These are phyloP conservation scores for Lasiodiplodia sp. DNA, from an alignment of 2,329 filamentous ascomycete genomes.

Conservation along the genomic window DNA sequence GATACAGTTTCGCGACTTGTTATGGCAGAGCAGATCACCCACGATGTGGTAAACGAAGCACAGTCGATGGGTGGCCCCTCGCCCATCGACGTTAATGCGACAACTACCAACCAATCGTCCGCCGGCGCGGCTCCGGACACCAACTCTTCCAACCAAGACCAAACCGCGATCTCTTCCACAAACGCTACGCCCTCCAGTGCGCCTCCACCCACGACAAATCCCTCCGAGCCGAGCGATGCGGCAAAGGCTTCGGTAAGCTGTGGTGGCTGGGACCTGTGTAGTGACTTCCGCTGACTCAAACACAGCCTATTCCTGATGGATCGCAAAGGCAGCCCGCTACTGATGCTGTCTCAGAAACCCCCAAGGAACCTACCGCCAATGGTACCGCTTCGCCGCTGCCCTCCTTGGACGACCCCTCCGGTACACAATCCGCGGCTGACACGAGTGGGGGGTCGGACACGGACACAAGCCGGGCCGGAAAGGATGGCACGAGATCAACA, in stretches of 20 bases:
- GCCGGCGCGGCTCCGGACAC: slow-evolving; percentile 55
- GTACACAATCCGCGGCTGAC: slow-evolving; percentile 63
- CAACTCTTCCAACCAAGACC: slow-evolving; percentile 42
- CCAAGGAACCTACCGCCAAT: slow-evolving; percentile 43
- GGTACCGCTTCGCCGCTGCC: slow-evolving; percentile 46
- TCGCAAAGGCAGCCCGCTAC: slow-evolving; percentile 14
- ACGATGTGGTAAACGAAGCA: slow-evolving; percentile 76
- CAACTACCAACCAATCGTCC: slow-evolving; percentile 61
- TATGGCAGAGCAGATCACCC: slow-evolving; percentile 75
- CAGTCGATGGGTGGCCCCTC: slow-evolving; percentile 70
- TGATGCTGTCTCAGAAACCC: slow-evolving; percentile 32
- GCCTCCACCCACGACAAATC: slow-evolving; percentile 31
- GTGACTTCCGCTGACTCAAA: slow-evolving; percentile 14
- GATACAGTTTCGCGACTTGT: slow-evolving; percentile 64
- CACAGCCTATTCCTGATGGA: slow-evolving; percentile 22
- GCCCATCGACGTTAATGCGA: slow-evolving; percentile 72
- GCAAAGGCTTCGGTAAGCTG: slow-evolving; percentile 37
- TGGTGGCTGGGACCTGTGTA: slow-evolving; percentile 8
- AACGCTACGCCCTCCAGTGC: slow-evolving; percentile 38
- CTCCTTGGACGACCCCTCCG: slow-evolving; percentile 39
- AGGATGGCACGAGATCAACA: slow-evolving; percentile 60
- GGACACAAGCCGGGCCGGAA: slow-evolving; percentile 70
- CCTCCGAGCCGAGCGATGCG: slow-evolving; percentile 19
- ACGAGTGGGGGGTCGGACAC: slow-evolving; percentile 79
- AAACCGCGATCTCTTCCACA: slow-evolving; percentile 48